phyloP scores from a whole-genome alignment of 345 rosid species.

The Combretum micranthum region DNA sequence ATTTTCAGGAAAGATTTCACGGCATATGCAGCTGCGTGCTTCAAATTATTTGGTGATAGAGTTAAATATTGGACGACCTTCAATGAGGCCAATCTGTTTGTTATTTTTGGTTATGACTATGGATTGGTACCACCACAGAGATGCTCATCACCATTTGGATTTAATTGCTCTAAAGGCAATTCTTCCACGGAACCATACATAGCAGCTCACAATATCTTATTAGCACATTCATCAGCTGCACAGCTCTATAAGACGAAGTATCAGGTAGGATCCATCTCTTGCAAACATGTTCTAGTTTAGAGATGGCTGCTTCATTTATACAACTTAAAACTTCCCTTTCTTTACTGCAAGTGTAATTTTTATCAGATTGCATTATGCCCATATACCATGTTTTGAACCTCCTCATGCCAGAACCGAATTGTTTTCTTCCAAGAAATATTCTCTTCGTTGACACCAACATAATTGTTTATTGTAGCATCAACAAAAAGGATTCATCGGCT shows the following conservation, averaged over 20 bases:
- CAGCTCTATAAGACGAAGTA: slow-evolving; percentile 43
- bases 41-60: slow-evolving; percentile 35
- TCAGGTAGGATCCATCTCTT: slow-evolving; percentile 28
- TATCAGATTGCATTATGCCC: too few species aligned
- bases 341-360: too few species aligned
- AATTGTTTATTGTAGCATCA: slow-evolving; percentile 18
- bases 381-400: too few species aligned
- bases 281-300: too few species aligned
- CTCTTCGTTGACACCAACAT: too few species aligned
- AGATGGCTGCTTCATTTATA: too few species aligned
- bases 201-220: slow-evolving; percentile 44
- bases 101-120: too few species aligned
- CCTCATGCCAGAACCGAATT: too few species aligned
- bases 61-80: slow-evolving; percentile 31
- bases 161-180: slow-evolving; percentile 31
- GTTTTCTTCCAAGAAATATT: too few species aligned
- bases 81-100: slow-evolving; percentile 27
- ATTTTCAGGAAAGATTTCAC: slow-evolving; percentile 32
- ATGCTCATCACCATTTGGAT: slow-evolving; percentile 30
- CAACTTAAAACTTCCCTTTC: too few species aligned
- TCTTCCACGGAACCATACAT: slow-evolving; percentile 58
- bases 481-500: slow-evolving; percentile 32
- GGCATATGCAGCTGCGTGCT: slow-evolving; percentile 31
- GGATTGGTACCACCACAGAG: slow-evolving; percentile 16
- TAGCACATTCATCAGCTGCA: slow-evolving; percentile 63